A percentile compares a stretch with the other conserved stretches of the same genome.
Evolutionary conservation across 495 filamentous ascomycete species (phyloP).

Genomic region (Rusavskia elegans): DNA sequence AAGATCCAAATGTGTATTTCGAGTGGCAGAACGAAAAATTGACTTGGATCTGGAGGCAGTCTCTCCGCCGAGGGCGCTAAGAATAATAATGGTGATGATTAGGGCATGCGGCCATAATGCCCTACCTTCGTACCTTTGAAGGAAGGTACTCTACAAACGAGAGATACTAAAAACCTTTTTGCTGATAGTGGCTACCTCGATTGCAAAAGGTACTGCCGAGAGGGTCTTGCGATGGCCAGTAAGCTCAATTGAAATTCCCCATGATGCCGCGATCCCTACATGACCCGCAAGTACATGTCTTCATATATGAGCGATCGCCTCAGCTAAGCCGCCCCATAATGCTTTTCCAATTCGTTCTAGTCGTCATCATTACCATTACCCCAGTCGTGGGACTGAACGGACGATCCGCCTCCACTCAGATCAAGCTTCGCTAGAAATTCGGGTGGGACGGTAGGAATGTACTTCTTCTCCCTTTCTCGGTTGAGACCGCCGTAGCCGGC

Average conservation of each 20-base stretch:
- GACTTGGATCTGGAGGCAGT: too few species aligned
- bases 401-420: slow-evolving; percentile 23
- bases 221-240: neutral
- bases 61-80: too few species aligned
- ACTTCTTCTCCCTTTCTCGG: slow-evolving; percentile 79
- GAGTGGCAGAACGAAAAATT: too few species aligned
- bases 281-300: neutral
- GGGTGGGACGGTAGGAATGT: slow-evolving; percentile 87
- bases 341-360: neutral
- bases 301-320: neutral
- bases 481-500: slow-evolving; percentile 90
- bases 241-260: neutral
- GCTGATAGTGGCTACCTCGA: too few species aligned
- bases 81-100: too few species aligned
- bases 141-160: too few species aligned
- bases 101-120: too few species aligned
- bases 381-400: neutral
- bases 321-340: neutral
- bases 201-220: too few species aligned
- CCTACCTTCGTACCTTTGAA: too few species aligned
- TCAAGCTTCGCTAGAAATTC: slow-evolving; percentile 89
- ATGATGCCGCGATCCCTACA: neutral
- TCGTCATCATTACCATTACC: slow-evolving; percentile 4
- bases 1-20: too few species aligned
- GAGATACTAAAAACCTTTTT: too few species aligned